Base-by-base conservation (phyloP, 208 protist species). In the Acanthamoeba healyi region DNA sequence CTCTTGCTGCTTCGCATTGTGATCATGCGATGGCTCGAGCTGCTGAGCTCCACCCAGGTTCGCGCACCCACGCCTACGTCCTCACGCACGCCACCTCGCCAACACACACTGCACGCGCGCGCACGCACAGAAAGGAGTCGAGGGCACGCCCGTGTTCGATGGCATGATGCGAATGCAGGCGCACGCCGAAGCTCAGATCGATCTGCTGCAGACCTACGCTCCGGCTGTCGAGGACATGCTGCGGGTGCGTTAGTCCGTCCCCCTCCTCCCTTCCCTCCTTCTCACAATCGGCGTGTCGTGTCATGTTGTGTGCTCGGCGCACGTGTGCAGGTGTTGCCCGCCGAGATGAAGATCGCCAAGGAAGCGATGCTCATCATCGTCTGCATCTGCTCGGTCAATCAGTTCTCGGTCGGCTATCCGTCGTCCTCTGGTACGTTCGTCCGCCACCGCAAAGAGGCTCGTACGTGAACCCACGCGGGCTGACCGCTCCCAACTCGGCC, bases 351-450 rank as follows among this genome's bases (percentile, higher is more conserved):
- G 44, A 7, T 84, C 14, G n/a, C 42, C 74, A 46, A 84, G 74
- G 74, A 84, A 42, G 32, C 32, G 4, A 56, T 84, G 44, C 74
- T 84, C 40, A 56, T 36, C 74, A 84, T 84, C 42, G 74, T 84
- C 42, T 84, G 74, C 74, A 84, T 84, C 22, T 84, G 74, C 44
- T 84, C 74, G 3, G 74, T 84, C 24, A 84, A 84, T 19, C 74
- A 84, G 44, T 84, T 84, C 17, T 38, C 26, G 3, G 32, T 84
- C 2, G 74, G 74, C 1, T 9, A 56, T 7, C 42, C 22, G 5
- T 5, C 36, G 0, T 1, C 38, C 15, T n/a, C n/a, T n/a, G n/a
- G n/a, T n/a, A n/a, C n/a, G n/a, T n/a, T n/a, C n/a, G n/a, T n/a
- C n/a, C n/a, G n/a, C n/a, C n/a, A n/a, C n/a, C n/a, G n/a, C n/a